Conservation (phyloP, 129 eudicot species). For the Apium graveolens region DNA sequence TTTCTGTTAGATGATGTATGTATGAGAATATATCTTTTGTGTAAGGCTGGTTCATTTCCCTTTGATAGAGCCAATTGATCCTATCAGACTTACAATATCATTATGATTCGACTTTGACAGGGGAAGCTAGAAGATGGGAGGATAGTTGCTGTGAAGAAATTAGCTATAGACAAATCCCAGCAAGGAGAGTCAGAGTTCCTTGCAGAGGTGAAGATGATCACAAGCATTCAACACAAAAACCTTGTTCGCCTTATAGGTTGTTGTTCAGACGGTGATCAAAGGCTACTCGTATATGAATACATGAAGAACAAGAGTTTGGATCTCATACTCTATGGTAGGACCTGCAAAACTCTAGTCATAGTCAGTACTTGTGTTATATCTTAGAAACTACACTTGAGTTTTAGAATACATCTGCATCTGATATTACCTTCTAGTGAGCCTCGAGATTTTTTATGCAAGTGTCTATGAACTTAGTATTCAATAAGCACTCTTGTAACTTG, state of each 20-base stretch:
- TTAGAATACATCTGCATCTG: neutral
- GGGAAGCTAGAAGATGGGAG: slow-evolving; percentile 65
- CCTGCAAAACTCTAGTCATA: neutral
- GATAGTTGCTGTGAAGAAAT: slow-evolving; percentile 58
- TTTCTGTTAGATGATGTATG: no score
- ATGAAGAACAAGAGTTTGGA: slow-evolving; percentile 68
- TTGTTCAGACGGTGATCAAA: slow-evolving; percentile 56
- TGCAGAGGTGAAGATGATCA: slow-evolving; percentile 66
- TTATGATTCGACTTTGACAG: slow-evolving; percentile 14
- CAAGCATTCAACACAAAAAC: slow-evolving; percentile 80
- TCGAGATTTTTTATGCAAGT: neutral
- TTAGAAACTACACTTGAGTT: neutral
- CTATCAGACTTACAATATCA: neutral
- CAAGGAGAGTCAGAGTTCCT: slow-evolving; percentile 74
- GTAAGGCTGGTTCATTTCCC: neutral
- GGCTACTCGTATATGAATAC: slow-evolving; percentile 72
- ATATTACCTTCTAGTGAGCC: neutral
- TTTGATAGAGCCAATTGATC: neutral
- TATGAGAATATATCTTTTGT: neutral
- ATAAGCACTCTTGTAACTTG: neutral
- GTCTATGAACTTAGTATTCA: neutral
- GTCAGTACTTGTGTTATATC: neutral
- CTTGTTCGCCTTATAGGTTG: slow-evolving; percentile 75
- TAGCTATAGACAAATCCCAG: slow-evolving; percentile 44
- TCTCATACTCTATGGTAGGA: slow-evolving; percentile 49